phyloP scores from a whole-genome alignment of 495 filamentous ascomycete genomes.

The Aspergillus saccharolyticus region DNA sequence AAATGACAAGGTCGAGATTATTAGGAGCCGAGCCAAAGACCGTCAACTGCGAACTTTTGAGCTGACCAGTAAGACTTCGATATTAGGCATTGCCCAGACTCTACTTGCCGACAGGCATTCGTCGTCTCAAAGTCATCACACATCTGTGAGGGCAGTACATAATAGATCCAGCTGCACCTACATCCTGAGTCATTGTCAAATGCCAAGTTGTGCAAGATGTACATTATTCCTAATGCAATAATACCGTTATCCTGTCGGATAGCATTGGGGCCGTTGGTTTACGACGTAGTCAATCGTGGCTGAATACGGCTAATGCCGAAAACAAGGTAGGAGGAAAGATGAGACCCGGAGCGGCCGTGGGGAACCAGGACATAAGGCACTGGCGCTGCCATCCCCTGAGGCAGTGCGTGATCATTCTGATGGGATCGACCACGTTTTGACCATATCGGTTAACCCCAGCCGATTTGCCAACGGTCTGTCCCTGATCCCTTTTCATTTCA shows the following conservation, averaged over 20 bases:
- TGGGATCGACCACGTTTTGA: conserved; percentile 37
- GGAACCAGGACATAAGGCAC: conserved; percentile 1
- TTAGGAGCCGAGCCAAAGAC: background rate
- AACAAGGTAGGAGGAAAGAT: background rate
- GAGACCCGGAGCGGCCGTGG: background rate
- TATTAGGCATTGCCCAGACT: background rate
- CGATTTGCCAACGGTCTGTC: conserved; percentile 16
- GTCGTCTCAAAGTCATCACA: too few species aligned
- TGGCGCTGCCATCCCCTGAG: conserved; percentile 12
- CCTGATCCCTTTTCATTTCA: conserved; percentile 6
- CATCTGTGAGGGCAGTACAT: too few species aligned
- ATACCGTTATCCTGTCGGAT: conserved; percentile 11
- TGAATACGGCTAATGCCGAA: background rate
- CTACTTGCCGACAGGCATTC: background rate
- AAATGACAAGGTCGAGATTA: background rate
- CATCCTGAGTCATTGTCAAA: background rate
- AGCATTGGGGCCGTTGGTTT: background rate
- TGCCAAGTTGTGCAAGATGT: background rate
- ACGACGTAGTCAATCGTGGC: background rate
- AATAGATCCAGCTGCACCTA: background rate
- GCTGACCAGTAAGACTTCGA: background rate
- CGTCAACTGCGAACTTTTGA: background rate
- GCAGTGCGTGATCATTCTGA: conserved; percentile 23
- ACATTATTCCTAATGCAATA: conserved; percentile 9
- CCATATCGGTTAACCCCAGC: conserved; percentile 25